Evolutionary conservation across 257 asterid species (phyloP), one percentile per base, ranked within the genome.

Genomic region (Fraxinus excelsior): DNA sequence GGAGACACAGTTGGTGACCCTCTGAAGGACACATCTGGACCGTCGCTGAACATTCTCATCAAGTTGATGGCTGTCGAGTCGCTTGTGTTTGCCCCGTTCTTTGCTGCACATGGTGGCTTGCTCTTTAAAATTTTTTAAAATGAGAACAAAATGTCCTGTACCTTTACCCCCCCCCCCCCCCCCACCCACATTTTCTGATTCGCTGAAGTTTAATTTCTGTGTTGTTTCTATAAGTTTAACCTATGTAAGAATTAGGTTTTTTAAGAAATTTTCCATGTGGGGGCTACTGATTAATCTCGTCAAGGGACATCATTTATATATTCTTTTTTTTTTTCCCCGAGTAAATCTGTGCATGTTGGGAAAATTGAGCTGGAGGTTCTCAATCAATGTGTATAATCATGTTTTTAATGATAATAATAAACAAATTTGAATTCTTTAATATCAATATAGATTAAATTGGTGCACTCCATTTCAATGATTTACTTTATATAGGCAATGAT

Each of bases 1-100:
- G 92, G 92, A 0, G 92, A 88, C 84, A 88, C 90, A 2, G 86
- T 88, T 19, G 92, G 92, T 46, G 92, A 88, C 40, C 92, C 92
- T 6, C 80, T 88, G n/a, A 88, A 88, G 81, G 90, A 88, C 71
- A 88, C 92, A 21, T 88, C 92, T 2, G 92, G 92, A 13, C 92
- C 92, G 2, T 88, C 90, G 12, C 32, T 88, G 74, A 88, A 88
- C 85, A 88, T 88, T 73, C 83, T 88, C 25, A 88, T 88, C 85
- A 88, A 88, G 79, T 84, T 88, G 9, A 88, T 88, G 92, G 92
- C 92, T 13, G 92, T 88, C 0, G 92, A 88, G 23, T 88, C 92
- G 0, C 88, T 88, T 14, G 92, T 88, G 49, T 88, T 88, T 6
- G 92, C 92, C 32, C 92, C 92, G 37, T 88, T 86, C 80, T 88